Conservation (phyloP, 2,329 filamentous ascomycete genomes). For the Chrysoporthe austroafricana region DNA sequence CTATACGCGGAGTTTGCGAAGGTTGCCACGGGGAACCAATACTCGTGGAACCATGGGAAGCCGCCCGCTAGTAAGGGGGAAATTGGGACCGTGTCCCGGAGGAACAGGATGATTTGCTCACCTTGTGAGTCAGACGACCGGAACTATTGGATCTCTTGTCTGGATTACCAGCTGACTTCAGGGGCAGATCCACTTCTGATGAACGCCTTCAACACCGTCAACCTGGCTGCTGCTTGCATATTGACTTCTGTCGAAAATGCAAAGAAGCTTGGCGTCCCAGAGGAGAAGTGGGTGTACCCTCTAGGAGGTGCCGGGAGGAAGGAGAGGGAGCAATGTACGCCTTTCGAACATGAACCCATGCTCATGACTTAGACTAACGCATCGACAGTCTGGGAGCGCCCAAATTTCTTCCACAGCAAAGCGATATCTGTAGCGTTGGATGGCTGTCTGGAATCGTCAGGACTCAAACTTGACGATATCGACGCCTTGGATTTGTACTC, state of each 20-base stretch:
- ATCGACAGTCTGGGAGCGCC: conserved; percentile 62
- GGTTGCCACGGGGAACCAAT: conserved; percentile 55
- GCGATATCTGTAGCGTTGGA: conserved; percentile 63
- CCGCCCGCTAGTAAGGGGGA: conserved; percentile 47
- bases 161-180: neutral
- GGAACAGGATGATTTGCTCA: conserved; percentile 70
- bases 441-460: conserved; percentile 52
- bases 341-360: neutral
- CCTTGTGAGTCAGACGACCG: conserved; percentile 56
- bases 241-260: conserved; percentile 63
- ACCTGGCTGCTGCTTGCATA: conserved; percentile 63
- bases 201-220: conserved; percentile 74
- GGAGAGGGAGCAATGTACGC: conserved; percentile 58
- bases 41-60: conserved; percentile 61
- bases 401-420: conserved; percentile 60
- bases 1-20: conserved; percentile 65
- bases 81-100: conserved; percentile 58
- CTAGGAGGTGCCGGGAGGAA: conserved; percentile 65
- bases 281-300: conserved; percentile 65
- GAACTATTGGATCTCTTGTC: neutral
- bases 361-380: neutral
- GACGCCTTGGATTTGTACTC: conserved; percentile 69
- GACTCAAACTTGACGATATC: conserved; percentile 53
- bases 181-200: conserved; percentile 65
- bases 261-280: conserved; percentile 54